Evolutionary conservation across 805 yeast species (phyloP).

Genomic region (Candida oleophila): DNA sequence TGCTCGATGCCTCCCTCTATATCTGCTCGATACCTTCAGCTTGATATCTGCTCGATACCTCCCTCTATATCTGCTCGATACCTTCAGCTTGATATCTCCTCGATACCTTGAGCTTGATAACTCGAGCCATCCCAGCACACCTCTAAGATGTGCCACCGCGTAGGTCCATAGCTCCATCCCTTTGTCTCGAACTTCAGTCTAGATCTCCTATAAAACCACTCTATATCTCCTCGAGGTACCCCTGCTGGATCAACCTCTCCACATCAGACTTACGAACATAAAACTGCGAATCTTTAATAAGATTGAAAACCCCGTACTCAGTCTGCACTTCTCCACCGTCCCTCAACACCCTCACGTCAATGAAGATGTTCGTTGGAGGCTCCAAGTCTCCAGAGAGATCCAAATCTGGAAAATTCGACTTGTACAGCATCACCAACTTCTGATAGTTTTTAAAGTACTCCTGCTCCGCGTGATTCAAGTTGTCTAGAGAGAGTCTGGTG

Average conservation of each 20-base stretch:
- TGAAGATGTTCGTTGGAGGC: slow-evolving; percentile 89
- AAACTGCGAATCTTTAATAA: slow-evolving; percentile 91
- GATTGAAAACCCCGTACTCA: slow-evolving; percentile 91
- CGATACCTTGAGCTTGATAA: no score
- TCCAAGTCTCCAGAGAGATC: slow-evolving; percentile 86
- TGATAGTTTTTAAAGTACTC: slow-evolving; percentile 72
- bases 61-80: no score
- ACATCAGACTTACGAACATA: slow-evolving; percentile 94
- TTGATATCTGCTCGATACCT: no score
- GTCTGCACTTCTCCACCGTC: slow-evolving; percentile 98
- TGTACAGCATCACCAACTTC: slow-evolving; percentile 70
- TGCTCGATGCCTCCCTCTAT: no score
- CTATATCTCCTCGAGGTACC: slow-evolving; percentile 72
- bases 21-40: no score
- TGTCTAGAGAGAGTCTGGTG: slow-evolving; percentile 36
- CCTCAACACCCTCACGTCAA: slow-evolving; percentile 88
- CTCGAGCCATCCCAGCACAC: no score
- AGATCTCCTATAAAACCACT: not conserved
- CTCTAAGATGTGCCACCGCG: no score
- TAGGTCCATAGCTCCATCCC: no score
- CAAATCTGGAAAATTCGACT: slow-evolving; percentile 75
- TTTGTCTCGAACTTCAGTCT: not conserved
- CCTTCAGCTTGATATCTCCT: no score
- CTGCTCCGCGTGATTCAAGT: slow-evolving; percentile 74
- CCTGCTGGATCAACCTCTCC: slow-evolving; percentile 90